Conservation (phyloP, 768 basidiomycete species). For the Russula sp. region DNA sequence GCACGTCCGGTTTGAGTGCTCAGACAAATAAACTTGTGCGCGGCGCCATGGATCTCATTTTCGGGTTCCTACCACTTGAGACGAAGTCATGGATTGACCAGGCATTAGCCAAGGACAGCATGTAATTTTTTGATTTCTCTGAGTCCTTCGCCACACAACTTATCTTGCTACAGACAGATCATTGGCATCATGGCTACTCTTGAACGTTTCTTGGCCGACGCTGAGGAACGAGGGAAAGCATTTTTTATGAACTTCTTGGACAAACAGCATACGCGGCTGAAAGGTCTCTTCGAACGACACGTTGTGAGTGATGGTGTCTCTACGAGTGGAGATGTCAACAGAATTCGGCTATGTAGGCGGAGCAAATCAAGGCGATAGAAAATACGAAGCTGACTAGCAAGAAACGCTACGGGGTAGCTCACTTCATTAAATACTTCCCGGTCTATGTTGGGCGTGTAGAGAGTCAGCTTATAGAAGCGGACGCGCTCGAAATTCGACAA, state of each 20-base stretch:
- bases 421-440: constrained; percentile 91
- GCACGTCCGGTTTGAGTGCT: constrained; percentile 58
- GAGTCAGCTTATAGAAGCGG: constrained; percentile 70
- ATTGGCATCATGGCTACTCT: constrained; percentile 75
- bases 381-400: constrained; percentile 87
- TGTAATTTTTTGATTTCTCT: constrained; percentile 43
- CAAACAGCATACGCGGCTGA: constrained; percentile 75
- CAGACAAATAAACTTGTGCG: constrained; percentile 75
- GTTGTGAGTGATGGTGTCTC: constrained; percentile 41
- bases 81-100: constrained; percentile 80
- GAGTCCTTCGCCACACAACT: neutral
- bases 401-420: constrained; percentile 87
- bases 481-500: constrained; percentile 68
- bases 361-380: constrained; percentile 84
- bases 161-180: constrained; percentile 54
- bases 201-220: constrained; percentile 71
- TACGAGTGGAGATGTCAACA: constrained; percentile 6
- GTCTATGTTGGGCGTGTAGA: constrained; percentile 81
- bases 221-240: constrained; percentile 71
- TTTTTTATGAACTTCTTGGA: constrained; percentile 70
- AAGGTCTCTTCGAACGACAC: constrained; percentile 71
- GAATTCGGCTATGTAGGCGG: constrained; percentile 44
- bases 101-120: constrained; percentile 64
- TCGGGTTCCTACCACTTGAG: constrained; percentile 84
- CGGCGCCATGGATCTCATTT: constrained; percentile 90